Base-by-base conservation (phyloP, 768 basidiomycete species). In the Leucogyrophana mollusca region DNA sequence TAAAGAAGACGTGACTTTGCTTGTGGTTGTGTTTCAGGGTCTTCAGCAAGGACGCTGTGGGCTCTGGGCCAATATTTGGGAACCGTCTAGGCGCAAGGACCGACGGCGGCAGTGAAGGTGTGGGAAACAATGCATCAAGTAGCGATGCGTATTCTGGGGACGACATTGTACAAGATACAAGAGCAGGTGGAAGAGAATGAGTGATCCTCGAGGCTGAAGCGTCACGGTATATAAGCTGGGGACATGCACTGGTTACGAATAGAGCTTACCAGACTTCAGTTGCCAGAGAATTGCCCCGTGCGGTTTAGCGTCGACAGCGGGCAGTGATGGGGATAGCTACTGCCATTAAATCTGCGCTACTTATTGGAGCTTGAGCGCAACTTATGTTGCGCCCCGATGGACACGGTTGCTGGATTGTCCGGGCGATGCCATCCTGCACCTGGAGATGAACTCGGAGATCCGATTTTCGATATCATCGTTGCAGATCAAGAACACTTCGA, bases 1-100 rank as follows among this genome's bases (percentile, higher is more conserved):
- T 75, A 61, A 81, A 79, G 56, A 78, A 83, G 13, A 75, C 62
- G 55, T 83, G 79, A 65, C 72, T 72, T n/a, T 68, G 70, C 32
- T 72, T 69, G 49, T 78, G 73, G 54, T 82, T 79, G 16, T 77
- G 73, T 32, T 70, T 71, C 46, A 83, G 63, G 1, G 69, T 57
- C 30, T 64, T 60, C 24, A 68, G 61, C 16, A 79, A 61, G 3
- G 66, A 56, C n/a, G 57, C 55, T 2, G 74, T 75, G 6, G 77
- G 72, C 1, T 66, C 54, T 16, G 61, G 55, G 21, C 58, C 65
- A 8, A 60, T 56, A 9, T 73, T 73, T 5, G 74, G 67, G 27
- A 65, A 60, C 20, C 51, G 56, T 10, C 47, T 40, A 1, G 75
- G 76, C 9, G 68, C 62, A 22, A 68, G 52, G 0, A 41, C 10